Evolutionary conservation across 1,139 yeast species (phyloP).

Genomic region (Kodamaea arcana): DNA sequence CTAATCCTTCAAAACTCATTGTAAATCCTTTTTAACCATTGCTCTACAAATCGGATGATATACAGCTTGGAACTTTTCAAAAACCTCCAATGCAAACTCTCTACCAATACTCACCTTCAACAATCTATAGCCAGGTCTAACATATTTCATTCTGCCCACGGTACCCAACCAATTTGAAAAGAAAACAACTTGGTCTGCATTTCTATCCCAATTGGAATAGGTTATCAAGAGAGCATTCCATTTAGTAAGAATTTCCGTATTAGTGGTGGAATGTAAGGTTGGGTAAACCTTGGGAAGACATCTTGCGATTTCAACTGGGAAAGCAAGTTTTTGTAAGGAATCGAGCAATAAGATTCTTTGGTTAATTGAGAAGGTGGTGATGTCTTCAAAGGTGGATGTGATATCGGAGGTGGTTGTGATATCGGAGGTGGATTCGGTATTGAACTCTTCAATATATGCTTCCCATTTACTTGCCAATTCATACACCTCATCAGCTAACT

Average conservation of each 20-base stretch:
- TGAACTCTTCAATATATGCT: conserved; percentile 4
- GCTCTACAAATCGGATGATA: conserved; percentile 41
- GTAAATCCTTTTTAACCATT: conserved; percentile 37
- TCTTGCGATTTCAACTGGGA: conserved; percentile 15
- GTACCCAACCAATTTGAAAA: conserved; percentile 39
- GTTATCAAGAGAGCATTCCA: conserved; percentile 31
- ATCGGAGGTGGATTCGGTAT: conserved; percentile 9
- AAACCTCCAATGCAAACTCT: conserved; percentile 28
- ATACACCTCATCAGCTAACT: conserved; percentile 30
- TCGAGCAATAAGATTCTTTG: conserved; percentile 36
- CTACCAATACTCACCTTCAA: conserved; percentile 24
- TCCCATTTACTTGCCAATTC: conserved; percentile 26
- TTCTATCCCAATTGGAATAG: conserved; percentile 20
- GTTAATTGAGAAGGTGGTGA: conserved; percentile 25
- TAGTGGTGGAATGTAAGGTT: conserved; percentile 20
- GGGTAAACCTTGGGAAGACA: conserved; percentile 24
- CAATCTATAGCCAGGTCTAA: conserved; percentile 37
- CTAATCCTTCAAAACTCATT: too few relatives aligned
- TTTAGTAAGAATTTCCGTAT: conserved; percentile 31
- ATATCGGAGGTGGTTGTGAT: too few relatives aligned
- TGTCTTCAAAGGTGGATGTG: too few relatives aligned
- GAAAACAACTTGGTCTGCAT: conserved; percentile 16
- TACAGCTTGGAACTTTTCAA: conserved; percentile 18
- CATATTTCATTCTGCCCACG: conserved; percentile 43
- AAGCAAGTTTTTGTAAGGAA: conserved; percentile 17